phyloP scores from a whole-genome alignment of 306 rosid genomes.

The Dryas alaskensis region DNA sequence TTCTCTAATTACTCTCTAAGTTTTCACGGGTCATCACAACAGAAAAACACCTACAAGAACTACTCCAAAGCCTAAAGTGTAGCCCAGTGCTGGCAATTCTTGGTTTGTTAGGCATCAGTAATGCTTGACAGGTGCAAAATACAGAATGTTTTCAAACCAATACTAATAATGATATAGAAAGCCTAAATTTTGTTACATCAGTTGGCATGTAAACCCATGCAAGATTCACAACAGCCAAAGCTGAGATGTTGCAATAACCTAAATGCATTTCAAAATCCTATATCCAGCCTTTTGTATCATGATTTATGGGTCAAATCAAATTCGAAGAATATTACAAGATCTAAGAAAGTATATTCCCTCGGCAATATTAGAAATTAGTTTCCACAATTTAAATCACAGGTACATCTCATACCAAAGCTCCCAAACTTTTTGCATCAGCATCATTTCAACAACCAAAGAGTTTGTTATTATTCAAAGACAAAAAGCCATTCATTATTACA shows the following conservation, averaged over 20 bases:
- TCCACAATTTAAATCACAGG: neutral
- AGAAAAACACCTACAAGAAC: neutral
- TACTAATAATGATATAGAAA: neutral
- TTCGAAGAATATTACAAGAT: neutral
- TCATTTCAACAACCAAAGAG: neutral
- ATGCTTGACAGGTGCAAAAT: neutral
- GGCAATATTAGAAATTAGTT: neutral
- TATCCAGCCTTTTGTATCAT: neutral
- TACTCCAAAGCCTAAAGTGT: neutral
- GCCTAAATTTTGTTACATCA: neutral
- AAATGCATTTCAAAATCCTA: neutral
- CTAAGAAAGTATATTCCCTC: too few relatives aligned
- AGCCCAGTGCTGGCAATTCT: neutral
- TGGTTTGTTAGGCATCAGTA: neutral
- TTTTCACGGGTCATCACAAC: conserved; percentile 3
- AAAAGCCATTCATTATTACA: neutral
- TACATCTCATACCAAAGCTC: neutral
- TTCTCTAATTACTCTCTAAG: neutral
- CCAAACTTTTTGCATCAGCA: neutral
- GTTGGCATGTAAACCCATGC: neutral
- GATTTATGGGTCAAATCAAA: too few relatives aligned
- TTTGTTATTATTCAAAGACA: neutral
- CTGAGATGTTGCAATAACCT: neutral
- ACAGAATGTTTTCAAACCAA: neutral
- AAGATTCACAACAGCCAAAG: neutral